Evolutionary conservation across 75 land plant genomes (phyloP), one percentile per base, ranked within the genome.

Genomic region (Pinus albicaulis): DNA sequence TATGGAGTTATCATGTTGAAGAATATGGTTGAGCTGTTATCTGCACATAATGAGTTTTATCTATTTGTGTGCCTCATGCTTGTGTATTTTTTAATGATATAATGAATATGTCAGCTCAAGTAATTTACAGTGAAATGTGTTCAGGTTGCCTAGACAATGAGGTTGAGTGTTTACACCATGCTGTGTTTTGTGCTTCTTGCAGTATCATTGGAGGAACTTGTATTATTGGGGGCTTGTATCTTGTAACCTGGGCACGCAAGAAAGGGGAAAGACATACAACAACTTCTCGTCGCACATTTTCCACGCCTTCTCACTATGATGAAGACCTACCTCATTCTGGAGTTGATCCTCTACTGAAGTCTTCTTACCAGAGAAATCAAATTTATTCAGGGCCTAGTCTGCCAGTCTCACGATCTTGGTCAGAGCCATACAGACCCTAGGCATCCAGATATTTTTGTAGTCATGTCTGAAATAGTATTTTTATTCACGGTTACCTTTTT

Each of bases 241-340:
- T 72, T 72, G 88, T 86, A 52, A 86, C 87, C 17, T 86, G 88
- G 88, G 88, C 86, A 28, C 85, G 85, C 3, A 65, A 73, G 53
- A 73, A 77, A 61, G 75, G 73, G 7, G 86, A 85, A 38, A 63
- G 73, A 53, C 56, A 55, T 72, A 20, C 36, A 72, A 10, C n/a
- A n/a, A 23, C 71, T 68, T 22, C 44, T 36, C 71, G 52, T 41
- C 71, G 71, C 52, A 68, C 41, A 68, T n/a, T 12, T 19, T 10
- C 71, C 20, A 68, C 52, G 5, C 6, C 20, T 19, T 7, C 20
- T 68, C 23, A 68, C 52, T n/a, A 38, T 3, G 11, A 68, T 41
- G 52, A 68, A 68, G 71, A 68, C 52, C n/a, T n/a, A 10, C 23
- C 23, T 0, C 44, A 38, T 68, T 68, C 71, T 68, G 71, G 19